A percentile compares a stretch with the other conserved stretches of the same genome.
Conservation (phyloP, 495 filamentous ascomycete species). For the Penicillium subrubescens region DNA sequence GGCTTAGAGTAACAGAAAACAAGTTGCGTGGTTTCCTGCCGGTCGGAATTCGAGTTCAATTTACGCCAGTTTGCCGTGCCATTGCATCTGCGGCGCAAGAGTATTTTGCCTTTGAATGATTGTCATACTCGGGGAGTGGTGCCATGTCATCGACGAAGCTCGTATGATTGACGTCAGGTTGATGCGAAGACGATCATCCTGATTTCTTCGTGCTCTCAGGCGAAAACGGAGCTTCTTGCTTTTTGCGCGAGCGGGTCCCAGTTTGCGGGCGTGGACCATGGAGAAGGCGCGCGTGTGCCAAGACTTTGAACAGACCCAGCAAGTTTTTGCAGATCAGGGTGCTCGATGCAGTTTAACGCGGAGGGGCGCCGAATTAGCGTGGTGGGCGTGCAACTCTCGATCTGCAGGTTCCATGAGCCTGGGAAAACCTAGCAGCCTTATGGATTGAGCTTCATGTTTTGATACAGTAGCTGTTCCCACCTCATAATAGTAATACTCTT, state of each 20-base stretch:
- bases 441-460: background rate
- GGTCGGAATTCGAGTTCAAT: background rate
- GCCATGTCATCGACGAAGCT: slow-evolving; percentile 13
- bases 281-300: slow-evolving; percentile 21
- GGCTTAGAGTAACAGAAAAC: background rate
- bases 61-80: background rate
- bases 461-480: background rate
- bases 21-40: background rate
- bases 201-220: slow-evolving; percentile 4
- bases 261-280: background rate
- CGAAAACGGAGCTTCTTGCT: background rate
- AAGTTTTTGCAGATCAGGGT: slow-evolving; percentile 18
- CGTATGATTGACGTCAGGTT: slow-evolving; percentile 32
- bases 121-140: background rate
- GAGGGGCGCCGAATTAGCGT: slow-evolving; percentile 12
- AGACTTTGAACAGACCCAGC: slow-evolving; percentile 2
- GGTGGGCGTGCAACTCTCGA: slow-evolving; percentile 10
- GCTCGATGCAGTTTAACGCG: slow-evolving; percentile 20
- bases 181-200: slow-evolving; percentile 23
- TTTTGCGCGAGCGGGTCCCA: background rate
- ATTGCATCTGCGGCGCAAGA: slow-evolving; percentile 3
- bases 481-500: background rate
- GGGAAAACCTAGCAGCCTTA: slow-evolving; percentile 16
- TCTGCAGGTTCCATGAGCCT: slow-evolving; percentile 5
- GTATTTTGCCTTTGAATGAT: background rate